Evolutionary conservation across 306 rosid genomes (phyloP).

Genomic region (Argentina anserina): DNA sequence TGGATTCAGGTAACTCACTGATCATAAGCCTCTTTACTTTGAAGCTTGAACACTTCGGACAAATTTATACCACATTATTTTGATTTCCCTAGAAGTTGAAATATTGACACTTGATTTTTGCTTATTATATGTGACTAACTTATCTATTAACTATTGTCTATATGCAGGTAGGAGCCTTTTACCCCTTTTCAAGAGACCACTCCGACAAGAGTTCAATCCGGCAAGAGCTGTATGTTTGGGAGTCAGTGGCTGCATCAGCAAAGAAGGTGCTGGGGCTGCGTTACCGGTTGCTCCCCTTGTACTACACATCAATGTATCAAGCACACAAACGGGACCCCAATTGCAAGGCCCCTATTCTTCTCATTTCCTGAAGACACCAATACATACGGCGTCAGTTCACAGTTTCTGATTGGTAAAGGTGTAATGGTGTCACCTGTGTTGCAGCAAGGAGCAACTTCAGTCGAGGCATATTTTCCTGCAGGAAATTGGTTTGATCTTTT

Average conservation of each 20-base stretch:
- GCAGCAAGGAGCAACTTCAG: conserved; percentile 44
- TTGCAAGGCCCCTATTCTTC: conserved; percentile 85
- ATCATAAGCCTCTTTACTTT: background rate
- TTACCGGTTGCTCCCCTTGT: conserved; percentile 73
- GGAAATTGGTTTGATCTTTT: conserved; percentile 94
- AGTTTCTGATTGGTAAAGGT: conserved; percentile 72
- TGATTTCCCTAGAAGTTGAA: background rate
- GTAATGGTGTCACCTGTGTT: conserved; percentile 76
- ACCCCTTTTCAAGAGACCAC: conserved; percentile 91
- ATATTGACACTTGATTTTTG: background rate
- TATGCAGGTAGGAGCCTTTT: conserved; percentile 79
- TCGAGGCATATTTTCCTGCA: conserved; percentile 72
- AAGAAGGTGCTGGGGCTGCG: conserved; percentile 81
- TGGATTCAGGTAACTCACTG: conserved; percentile 80
- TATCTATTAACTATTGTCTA: background rate
- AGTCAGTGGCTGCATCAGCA: conserved; percentile 76
- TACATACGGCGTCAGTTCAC: conserved; percentile 59
- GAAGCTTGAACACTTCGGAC: background rate
- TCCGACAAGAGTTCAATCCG: conserved; percentile 34
- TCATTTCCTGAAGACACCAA: conserved; percentile 72
- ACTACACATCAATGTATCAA: conserved; percentile 77
- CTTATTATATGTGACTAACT: background rate
- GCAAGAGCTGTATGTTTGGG: conserved; percentile 89
- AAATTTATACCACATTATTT: background rate
- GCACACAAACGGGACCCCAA: conserved; percentile 73